Base-by-base conservation (phyloP, 129 eudicot genomes). In the Helianthus tuberosus region DNA sequence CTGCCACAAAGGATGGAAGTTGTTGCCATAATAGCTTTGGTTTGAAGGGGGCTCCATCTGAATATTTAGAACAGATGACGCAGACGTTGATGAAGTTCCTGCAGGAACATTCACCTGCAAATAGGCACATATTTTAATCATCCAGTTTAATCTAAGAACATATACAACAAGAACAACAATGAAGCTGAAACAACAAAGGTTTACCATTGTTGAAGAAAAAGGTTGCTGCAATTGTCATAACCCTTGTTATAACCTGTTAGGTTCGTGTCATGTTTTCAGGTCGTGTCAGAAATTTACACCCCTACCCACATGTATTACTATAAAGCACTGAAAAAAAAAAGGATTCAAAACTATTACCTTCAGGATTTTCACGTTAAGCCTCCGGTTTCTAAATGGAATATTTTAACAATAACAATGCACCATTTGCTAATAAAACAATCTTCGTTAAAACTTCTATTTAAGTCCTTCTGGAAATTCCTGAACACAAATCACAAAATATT, bases 401-500 rank as follows among this genome's bases (percentile, higher is more conserved):
- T n/a, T n/a, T n/a, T n/a, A n/a, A n/a, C n/a, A n/a, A n/a, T n/a
- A n/a, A n/a, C n/a, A n/a, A n/a, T n/a, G n/a, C n/a, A n/a, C n/a
- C n/a, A n/a, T n/a, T n/a, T n/a, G n/a, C n/a, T n/a, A n/a, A n/a
- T n/a, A n/a, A n/a, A n/a, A n/a, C n/a, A n/a, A n/a, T n/a, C n/a
- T n/a, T n/a, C n/a, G n/a, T n/a, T n/a, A n/a, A n/a, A n/a, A n/a
- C n/a, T n/a, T n/a, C n/a, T n/a, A n/a, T n/a, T n/a, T 83, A 68
- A 95, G 95, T 84, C 99, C 89, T 80, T 95, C 99, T 3, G 99
- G 96, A 58, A 80, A 91, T 74, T 95, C 99, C 99, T 95, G 83
- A 66, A 78, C 43, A 74, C 16, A 80, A 44, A 72, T 48, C n/a
- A 46, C 54, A 64, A 51, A 49, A 48, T 52, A 51, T 65, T n/a